phyloP scores from a whole-genome alignment of 179 eudicot genomes.

The Spergularia azorica region DNA sequence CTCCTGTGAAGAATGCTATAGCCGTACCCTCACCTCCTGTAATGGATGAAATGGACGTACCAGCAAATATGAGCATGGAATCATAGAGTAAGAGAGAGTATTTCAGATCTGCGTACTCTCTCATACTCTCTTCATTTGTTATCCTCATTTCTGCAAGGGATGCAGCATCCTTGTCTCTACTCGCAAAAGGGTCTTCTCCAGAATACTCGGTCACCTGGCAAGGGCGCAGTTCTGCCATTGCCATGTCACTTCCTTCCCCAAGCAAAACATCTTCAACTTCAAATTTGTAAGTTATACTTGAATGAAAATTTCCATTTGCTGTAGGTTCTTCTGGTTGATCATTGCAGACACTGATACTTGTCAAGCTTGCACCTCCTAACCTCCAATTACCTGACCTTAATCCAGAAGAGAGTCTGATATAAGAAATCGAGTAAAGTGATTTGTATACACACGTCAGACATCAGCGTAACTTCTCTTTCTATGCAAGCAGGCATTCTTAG shows the following conservation, averaged over 20 bases:
- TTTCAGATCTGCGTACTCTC: conserved; percentile 73
- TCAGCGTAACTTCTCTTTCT: too few relatives aligned
- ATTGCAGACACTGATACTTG: conserved; percentile 23
- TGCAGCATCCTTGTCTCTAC: conserved; percentile 27
- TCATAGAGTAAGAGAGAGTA: conserved; percentile 71
- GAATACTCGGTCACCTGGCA: conserved; percentile 44
- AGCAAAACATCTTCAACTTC: conserved; percentile 63
- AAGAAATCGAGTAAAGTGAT: neutral
- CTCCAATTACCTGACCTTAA: conserved; percentile 85
- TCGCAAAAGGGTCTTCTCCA: conserved; percentile 31
- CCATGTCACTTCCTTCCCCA: conserved; percentile 66
- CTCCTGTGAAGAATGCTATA: conserved; percentile 65
- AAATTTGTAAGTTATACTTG: conserved; percentile 49
- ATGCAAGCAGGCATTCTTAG: too few relatives aligned
- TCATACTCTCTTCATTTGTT: conserved; percentile 82
- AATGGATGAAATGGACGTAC: conserved; percentile 58
- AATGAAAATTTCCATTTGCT: conserved; percentile 22
- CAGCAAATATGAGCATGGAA: conserved; percentile 57
- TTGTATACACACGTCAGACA: too few relatives aligned
- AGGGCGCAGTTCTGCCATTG: conserved; percentile 82
- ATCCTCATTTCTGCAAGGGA: conserved; percentile 27
- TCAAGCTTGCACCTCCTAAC: conserved; percentile 55
- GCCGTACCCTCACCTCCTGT: conserved; percentile 57
- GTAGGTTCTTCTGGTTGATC: conserved; percentile 29
- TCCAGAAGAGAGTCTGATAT: conserved; percentile 14